Evolutionary conservation across 495 filamentous ascomycete species (phyloP).

Genomic region (Pyrenula massariospora): DNA sequence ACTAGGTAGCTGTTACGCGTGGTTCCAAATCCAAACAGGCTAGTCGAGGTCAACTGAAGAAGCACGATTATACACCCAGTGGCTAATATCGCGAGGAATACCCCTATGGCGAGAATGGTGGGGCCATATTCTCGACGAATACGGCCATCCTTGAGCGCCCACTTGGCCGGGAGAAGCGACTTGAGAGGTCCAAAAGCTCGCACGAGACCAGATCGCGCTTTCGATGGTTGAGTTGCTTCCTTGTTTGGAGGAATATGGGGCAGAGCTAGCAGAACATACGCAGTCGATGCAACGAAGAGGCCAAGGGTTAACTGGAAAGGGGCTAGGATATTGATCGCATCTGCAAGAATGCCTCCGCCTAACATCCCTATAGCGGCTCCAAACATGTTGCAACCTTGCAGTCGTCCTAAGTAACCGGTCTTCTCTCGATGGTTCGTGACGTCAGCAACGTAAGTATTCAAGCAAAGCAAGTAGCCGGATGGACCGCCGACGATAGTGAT

Average conservation of each 20-base stretch:
- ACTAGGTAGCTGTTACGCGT: conserved; percentile 41
- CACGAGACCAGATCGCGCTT: conserved; percentile 13
- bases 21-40: conserved; percentile 39
- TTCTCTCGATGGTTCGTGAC: conserved; percentile 32
- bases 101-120: conserved; percentile 37
- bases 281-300: conserved; percentile 27
- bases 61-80: conserved; percentile 35
- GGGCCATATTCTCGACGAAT: conserved; percentile 35
- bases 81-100: conserved; percentile 43
- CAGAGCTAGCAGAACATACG: conserved; percentile 23
- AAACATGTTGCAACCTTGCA: conserved; percentile 43
- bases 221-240: background rate
- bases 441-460: conserved; percentile 42
- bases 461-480: conserved; percentile 40
- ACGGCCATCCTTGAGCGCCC: conserved; percentile 25
- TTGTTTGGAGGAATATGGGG: conserved; percentile 27
- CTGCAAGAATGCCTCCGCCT: conserved; percentile 39
- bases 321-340: conserved; percentile 32
- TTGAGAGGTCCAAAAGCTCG: conserved; percentile 41
- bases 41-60: conserved; percentile 21
- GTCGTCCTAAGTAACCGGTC: conserved; percentile 35
- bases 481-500: conserved; percentile 44
- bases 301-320: conserved; percentile 41
- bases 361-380: conserved; percentile 41
- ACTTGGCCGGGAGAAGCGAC: conserved; percentile 34